Conservation (phyloP, 2,329 filamentous ascomycete genomes). For the Didymella exigua region DNA sequence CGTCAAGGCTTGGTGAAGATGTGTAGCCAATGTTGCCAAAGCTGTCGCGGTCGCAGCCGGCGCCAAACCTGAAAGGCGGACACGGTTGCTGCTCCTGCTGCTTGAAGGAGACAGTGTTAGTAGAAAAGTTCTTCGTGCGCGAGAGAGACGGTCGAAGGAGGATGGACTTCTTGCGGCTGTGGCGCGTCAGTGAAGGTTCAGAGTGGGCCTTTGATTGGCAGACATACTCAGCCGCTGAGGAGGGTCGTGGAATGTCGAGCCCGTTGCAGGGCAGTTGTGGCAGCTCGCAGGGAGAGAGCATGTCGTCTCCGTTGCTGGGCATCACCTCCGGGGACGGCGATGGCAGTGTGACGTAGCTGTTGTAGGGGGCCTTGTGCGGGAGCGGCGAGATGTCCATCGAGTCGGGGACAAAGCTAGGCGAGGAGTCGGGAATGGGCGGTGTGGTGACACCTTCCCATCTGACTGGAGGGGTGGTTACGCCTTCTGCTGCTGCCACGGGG, state of each 20-base stretch:
- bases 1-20: slow-evolving; percentile 71
- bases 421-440: slow-evolving; percentile 82
- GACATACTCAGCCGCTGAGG: slow-evolving; percentile 48
- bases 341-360: slow-evolving; percentile 58
- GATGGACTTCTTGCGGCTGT: slow-evolving; percentile 47
- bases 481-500: slow-evolving; percentile 40
- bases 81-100: slow-evolving; percentile 66
- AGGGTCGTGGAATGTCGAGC: slow-evolving; percentile 42
- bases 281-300: slow-evolving; percentile 47
- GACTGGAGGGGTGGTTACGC: slow-evolving; percentile 52
- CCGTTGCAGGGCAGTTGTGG: slow-evolving; percentile 32
- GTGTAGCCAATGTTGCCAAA: slow-evolving; percentile 55
- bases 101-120: slow-evolving; percentile 67
- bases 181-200: slow-evolving; percentile 25
- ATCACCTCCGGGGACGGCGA: slow-evolving; percentile 71
- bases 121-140: slow-evolving; percentile 75
- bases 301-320: slow-evolving; percentile 52
- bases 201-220: background rate
- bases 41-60: slow-evolving; percentile 49
- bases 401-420: slow-evolving; percentile 73
- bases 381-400: slow-evolving; percentile 93
- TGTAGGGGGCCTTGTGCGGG: slow-evolving; percentile 76
- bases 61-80: slow-evolving; percentile 77
- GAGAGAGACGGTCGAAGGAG: slow-evolving; percentile 76
- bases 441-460: slow-evolving; percentile 74